These are phyloP conservation scores for Dendrocalamus latiflorus DNA, from an alignment of 202 grass and related monocot species.

Conservation along the genomic window DNA sequence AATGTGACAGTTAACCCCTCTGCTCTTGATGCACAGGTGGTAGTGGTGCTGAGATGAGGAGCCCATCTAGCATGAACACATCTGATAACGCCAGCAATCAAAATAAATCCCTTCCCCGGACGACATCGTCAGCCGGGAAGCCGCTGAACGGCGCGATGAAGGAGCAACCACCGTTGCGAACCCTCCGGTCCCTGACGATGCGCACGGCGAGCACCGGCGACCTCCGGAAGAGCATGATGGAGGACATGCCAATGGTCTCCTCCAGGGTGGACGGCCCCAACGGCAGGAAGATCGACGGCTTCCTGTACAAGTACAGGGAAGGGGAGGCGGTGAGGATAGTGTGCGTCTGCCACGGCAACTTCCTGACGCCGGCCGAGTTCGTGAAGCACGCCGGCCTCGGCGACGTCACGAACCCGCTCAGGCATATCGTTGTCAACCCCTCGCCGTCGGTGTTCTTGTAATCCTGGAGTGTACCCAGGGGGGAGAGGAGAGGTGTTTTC, in stretches of 20 bases:
- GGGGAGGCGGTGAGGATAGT: constrained; percentile 81
- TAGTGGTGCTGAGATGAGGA: not conserved
- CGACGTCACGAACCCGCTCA: constrained; percentile 75
- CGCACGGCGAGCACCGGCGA: constrained; percentile 45
- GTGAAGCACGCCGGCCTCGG: constrained; percentile 76
- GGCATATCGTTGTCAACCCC: constrained; percentile 67
- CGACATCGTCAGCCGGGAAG: not conserved
- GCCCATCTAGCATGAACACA: constrained; percentile 1
- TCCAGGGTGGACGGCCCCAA: constrained; percentile 54
- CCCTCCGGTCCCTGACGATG: constrained; percentile 43
- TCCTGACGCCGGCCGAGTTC: constrained; percentile 86
- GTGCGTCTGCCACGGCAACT: constrained; percentile 95
- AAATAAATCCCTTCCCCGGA: not conserved
- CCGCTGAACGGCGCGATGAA: not conserved
- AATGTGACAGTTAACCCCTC: not conserved
- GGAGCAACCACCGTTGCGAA: constrained; percentile 19
- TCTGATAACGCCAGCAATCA: not conserved
- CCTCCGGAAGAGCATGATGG: constrained; percentile 69
- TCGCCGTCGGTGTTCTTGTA: constrained; percentile 50
- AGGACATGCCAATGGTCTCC: constrained; percentile 93
- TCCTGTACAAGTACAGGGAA: constrained; percentile 87
- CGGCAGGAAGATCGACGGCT: constrained; percentile 63
- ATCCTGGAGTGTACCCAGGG: not conserved
- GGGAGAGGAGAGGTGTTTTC: not conserved
- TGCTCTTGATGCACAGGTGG: constrained; percentile 1